phyloP scores from a whole-genome alignment of 129 eudicot genomes.

The Flaveria brownii region DNA sequence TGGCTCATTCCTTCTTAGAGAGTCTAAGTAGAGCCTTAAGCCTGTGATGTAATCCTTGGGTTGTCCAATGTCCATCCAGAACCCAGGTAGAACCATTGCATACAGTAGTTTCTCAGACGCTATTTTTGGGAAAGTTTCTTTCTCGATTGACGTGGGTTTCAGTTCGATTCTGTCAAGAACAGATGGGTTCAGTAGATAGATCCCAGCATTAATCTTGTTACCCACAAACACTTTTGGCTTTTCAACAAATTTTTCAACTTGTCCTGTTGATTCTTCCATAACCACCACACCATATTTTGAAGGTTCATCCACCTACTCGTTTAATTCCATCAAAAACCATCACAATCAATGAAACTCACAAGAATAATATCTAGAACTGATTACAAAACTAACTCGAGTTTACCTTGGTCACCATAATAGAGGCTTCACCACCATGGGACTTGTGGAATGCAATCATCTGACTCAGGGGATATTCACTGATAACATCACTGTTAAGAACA shows the following conservation, averaged over 20 bases:
- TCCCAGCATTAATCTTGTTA: constrained; percentile 91
- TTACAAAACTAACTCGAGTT: constrained; percentile 3
- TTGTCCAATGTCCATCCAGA: constrained; percentile 99
- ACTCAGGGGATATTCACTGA: constrained; percentile 72
- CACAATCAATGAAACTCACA: neutral
- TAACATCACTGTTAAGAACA: constrained; percentile 83
- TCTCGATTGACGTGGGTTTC: constrained; percentile 86
- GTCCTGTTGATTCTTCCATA: constrained; percentile 80
- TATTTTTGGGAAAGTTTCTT: constrained; percentile 82
- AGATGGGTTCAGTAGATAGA: constrained; percentile 77
- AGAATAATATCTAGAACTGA: constrained; percentile 4
- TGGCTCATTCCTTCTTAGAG: constrained; percentile 64
- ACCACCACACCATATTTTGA: constrained; percentile 92
- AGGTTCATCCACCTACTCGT: constrained; percentile 82
- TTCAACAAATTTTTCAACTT: constrained; percentile 80
- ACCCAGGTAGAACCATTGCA: constrained; percentile 94
- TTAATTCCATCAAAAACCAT: neutral
- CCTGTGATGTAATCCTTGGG: constrained; percentile 90
- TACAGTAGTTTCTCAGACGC: constrained; percentile 68
- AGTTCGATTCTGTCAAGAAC: constrained; percentile 76
- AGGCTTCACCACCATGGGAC: constrained; percentile 89
- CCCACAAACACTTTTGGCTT: constrained; percentile 90
- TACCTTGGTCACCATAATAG: constrained; percentile 90
- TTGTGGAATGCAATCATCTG: constrained; percentile 80
- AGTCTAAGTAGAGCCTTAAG: constrained; percentile 72